A percentile compares a stretch with the other conserved stretches of the same genome.
phyloP scores from a whole-genome alignment of 2,329 filamentous ascomycete genomes.

The Aspergillus hortae region DNA sequence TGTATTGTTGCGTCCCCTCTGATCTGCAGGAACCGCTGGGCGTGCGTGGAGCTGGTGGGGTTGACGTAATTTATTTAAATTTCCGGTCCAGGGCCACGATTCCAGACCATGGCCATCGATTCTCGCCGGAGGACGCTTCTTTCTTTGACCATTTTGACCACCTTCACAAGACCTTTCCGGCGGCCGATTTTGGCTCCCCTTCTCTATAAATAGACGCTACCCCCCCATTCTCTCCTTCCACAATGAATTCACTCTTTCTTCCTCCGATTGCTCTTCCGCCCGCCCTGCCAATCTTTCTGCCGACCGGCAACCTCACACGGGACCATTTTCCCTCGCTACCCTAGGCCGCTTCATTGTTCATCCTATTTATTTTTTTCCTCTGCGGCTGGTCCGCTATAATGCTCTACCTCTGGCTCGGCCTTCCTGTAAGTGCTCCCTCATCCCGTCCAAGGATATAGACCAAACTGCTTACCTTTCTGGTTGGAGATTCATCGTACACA shows the following conservation, averaged over 20 bases:
- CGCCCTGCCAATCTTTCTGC: neutral
- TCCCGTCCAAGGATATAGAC: neutral
- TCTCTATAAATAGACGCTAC: neutral
- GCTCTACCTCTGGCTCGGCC: neutral
- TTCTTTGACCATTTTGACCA: constrained; percentile 1
- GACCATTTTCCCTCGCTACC: neutral
- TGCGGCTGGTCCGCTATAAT: constrained; percentile 1
- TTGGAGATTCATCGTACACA: neutral
- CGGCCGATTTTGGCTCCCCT: constrained; percentile 1
- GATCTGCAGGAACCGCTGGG: constrained; percentile 1
- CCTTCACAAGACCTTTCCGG: neutral
- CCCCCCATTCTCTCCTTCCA: neutral
- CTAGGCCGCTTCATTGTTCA: neutral
- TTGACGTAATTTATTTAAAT: neutral
- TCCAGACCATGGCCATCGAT: neutral
- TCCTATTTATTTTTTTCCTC: neutral
- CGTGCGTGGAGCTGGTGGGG: neutral
- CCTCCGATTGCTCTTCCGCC: neutral
- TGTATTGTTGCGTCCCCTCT: neutral
- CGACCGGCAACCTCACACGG: neutral
- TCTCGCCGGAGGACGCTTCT: neutral
- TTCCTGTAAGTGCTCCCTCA: neutral
- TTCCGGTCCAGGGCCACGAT: constrained; percentile 1
- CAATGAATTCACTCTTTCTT: neutral
- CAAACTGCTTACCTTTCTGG: neutral